Evolutionary conservation across 805 yeast genomes (phyloP).

Genomic region (Yarrowia osloensis): DNA sequence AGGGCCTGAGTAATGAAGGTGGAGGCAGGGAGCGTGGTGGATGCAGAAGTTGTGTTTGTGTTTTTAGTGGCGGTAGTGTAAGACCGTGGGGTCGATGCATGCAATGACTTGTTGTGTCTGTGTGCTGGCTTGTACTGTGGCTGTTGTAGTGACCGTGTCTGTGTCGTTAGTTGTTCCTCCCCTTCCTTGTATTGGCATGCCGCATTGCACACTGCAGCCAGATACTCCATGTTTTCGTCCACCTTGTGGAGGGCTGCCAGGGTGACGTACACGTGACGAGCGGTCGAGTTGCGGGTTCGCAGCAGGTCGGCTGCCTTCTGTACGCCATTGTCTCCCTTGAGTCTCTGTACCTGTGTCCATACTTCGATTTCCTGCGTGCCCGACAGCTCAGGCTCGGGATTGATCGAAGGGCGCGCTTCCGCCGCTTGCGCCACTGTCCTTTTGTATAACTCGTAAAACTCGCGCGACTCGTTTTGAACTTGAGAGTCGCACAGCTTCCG

Average conservation of each 20-base stretch:
- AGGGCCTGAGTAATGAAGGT: conserved; percentile 11
- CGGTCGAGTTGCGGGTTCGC: not conserved
- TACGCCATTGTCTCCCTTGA: not conserved
- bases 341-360: conserved; percentile 11
- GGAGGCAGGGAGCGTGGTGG: not conserved
- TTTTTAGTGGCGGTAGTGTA: conserved; percentile 10
- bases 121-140: not conserved
- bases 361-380: conserved; percentile 19
- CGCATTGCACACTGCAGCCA: conserved; percentile 7
- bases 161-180: conserved; percentile 12
- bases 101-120: conserved; percentile 4
- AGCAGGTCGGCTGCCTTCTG: conserved; percentile 3
- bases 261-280: conserved; percentile 4
- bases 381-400: conserved; percentile 12
- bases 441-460: conserved; percentile 17
- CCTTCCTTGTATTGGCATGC: not conserved
- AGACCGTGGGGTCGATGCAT: conserved; percentile 5
- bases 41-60: conserved; percentile 7
- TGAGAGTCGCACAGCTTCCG: conserved; percentile 21
- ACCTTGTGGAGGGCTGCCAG: conserved; percentile 13
- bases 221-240: not conserved
- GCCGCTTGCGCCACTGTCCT: conserved; percentile 6
- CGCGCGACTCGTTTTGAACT: conserved; percentile 21
- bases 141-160: not conserved
- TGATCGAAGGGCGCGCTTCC: conserved; percentile 25